Base-by-base conservation (phyloP, 495 filamentous ascomycete species). In the Penicillium samsonianum region DNA sequence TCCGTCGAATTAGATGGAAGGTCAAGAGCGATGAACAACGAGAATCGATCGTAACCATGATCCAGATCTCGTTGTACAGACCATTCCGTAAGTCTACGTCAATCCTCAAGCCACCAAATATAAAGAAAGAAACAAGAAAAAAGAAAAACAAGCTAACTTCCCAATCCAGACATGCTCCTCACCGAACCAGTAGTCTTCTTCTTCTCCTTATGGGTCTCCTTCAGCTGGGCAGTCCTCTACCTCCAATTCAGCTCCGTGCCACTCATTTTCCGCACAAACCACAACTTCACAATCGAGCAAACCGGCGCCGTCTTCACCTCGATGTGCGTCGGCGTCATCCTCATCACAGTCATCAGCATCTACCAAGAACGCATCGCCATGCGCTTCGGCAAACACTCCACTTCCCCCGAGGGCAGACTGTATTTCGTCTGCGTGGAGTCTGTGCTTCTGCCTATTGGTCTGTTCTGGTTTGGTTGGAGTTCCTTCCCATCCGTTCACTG, bases 151-250 rank as follows among this genome's bases (percentile, higher is more conserved):
- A 60, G 3, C 60, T 49, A 44, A 58, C 8, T 28, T 22, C 1
- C 2, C 1, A 11, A 16, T 40, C 73, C 35, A 80, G 76, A 90
- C 56, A 80, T 98, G 30, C 86, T 98, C 22, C 74, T 90, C 63
- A 96, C 91, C 11, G 93, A 97, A 63, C 90, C 92, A 0, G 90
- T 96, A 12, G 91, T 97, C 19, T 96, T 96, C 75, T 96, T 88
- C 77, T 98, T 96, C 72, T 92, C 89, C 22, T 76, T 95, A 14
- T 97, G 93, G 93, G 84, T 90, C 5, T 79, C 90, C 7, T 96
- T 97, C 71, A 86, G 84, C 48, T 98, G 92, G 93, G 92, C 87
- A 2, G 83, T 95, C 0, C 80, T 98, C 0, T 97, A 96, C 71
- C 78, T 98, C 25, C 88, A 87, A 30, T 92, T 94, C 62, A 80